These are phyloP conservation scores for Amanita phalloides DNA, from an alignment of 768 basidiomycete species.

Conservation along the genomic window DNA sequence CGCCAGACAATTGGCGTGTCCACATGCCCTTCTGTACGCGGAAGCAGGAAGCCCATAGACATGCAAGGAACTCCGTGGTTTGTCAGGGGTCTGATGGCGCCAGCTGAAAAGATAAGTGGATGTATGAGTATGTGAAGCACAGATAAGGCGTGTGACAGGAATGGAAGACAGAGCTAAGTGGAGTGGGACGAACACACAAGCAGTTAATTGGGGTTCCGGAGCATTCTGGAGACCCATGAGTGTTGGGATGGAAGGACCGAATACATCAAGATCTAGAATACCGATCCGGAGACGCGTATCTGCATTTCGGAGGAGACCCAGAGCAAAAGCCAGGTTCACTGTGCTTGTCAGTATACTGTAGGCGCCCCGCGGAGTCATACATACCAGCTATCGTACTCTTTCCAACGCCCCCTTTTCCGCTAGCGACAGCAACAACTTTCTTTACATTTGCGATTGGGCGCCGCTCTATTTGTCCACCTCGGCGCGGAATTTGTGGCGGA, in stretches of 20 bases:
- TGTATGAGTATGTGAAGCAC: neutral
- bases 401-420: conserved; percentile 93
- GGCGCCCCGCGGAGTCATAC: conserved; percentile 9
- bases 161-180: neutral
- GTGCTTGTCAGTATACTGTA: neutral
- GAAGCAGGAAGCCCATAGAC: conserved; percentile 96
- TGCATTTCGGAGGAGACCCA: conserved; percentile 35
- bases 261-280: conserved; percentile 89
- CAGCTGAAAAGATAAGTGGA: conserved; percentile 30
- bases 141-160: neutral
- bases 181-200: conserved; percentile 31
- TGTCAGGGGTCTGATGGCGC: conserved; percentile 68
- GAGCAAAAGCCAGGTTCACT: conserved; percentile 79
- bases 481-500: conserved; percentile 52
- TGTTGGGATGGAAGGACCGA: conserved; percentile 89
- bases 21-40: conserved; percentile 35
- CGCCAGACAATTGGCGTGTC: conserved; percentile 91
- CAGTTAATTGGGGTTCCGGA: conserved; percentile 70
- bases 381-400: conserved; percentile 89
- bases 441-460: conserved; percentile 62
- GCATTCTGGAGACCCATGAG: conserved; percentile 79
- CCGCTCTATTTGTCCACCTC: conserved; percentile 41
- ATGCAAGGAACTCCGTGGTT: conserved; percentile 91
- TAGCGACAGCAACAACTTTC: conserved; percentile 75
- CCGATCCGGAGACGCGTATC: conserved; percentile 54